A percentile compares a stretch with the other conserved stretches of the same genome.
These are phyloP conservation scores for Papiliotrema fonsecae DNA, from an alignment of 1,284 basidiomycete species.

Conservation along the genomic window DNA sequence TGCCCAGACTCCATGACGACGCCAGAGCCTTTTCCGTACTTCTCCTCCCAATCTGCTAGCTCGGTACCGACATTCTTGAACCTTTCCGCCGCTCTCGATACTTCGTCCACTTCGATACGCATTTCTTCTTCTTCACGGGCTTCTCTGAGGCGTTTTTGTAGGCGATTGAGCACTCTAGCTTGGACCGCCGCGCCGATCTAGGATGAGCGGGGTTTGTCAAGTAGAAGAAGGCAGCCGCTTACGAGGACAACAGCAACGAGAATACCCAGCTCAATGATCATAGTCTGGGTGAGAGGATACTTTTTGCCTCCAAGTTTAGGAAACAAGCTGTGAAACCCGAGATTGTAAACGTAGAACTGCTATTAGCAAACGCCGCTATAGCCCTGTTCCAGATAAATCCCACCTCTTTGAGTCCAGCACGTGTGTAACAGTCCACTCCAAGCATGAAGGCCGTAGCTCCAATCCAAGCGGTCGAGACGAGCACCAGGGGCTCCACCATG, in stretches of 20 bases:
- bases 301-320: slow-evolving; percentile 67
- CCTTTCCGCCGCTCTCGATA: slow-evolving; percentile 65
- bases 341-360: slow-evolving; percentile 87
- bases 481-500: slow-evolving; percentile 69
- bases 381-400: neutral
- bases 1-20: neutral
- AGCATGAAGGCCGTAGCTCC: slow-evolving; percentile 90
- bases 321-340: slow-evolving; percentile 69
- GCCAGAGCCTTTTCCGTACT: slow-evolving; percentile 56
- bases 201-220: slow-evolving; percentile 1
- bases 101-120: slow-evolving; percentile 67
- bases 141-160: slow-evolving; percentile 71
- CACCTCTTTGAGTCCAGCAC: slow-evolving; percentile 78
- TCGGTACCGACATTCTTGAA: slow-evolving; percentile 66
- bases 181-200: slow-evolving; percentile 82
- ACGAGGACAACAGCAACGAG: slow-evolving; percentile 61
- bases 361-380: neutral
- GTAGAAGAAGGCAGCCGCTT: slow-evolving; percentile 9
- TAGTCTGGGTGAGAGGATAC: slow-evolving; percentile 80
- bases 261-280: slow-evolving; percentile 89
- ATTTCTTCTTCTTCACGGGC: slow-evolving; percentile 67
- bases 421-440: slow-evolving; percentile 88
- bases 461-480: slow-evolving; percentile 68
- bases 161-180: slow-evolving; percentile 71
- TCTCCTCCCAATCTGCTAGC: slow-evolving; percentile 78